Conservation (phyloP, 495 filamentous ascomycete species). For the Trypethelium eluteriae region DNA sequence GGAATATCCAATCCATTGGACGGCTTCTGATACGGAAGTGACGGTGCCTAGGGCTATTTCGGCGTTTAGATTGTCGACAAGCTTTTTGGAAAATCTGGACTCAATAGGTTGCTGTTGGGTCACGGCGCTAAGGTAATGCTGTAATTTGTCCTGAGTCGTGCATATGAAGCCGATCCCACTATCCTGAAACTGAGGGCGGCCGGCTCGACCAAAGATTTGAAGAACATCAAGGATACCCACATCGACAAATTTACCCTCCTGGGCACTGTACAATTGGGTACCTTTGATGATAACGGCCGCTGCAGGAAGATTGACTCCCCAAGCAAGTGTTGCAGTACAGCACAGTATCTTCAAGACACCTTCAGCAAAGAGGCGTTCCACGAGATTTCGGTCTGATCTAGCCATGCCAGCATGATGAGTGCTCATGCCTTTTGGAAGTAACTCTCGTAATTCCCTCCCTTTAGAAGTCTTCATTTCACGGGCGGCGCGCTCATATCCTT, state of each 20-base stretch:
- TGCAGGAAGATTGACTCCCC: constrained; percentile 97
- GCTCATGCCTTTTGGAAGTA: constrained; percentile 82
- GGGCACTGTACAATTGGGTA: constrained; percentile 90
- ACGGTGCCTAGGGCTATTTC: constrained; percentile 93
- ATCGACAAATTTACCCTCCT: constrained; percentile 94
- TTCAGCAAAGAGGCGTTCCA: constrained; percentile 81
- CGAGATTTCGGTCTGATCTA: constrained; percentile 82
- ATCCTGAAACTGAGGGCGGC: constrained; percentile 93
- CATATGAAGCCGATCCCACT: constrained; percentile 94
- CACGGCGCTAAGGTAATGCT: constrained; percentile 88
- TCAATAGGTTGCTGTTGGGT: constrained; percentile 96
- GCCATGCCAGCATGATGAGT: constrained; percentile 96
- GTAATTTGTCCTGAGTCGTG: constrained; percentile 82
- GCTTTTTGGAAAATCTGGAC: constrained; percentile 77
- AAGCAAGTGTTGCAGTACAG: constrained; percentile 95
- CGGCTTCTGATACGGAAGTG: constrained; percentile 85
- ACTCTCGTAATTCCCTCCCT: constrained; percentile 75
- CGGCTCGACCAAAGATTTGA: constrained; percentile 97
- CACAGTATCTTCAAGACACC: constrained; percentile 91
- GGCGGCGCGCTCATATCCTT: constrained; percentile 62
- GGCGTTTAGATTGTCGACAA: constrained; percentile 95
- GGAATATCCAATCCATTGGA: constrained; percentile 95
- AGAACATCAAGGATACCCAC: constrained; percentile 94
- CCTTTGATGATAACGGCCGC: constrained; percentile 98
- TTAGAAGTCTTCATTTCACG: constrained; percentile 76